These are phyloP conservation scores for Daldinia grandis DNA, from an alignment of 495 filamentous ascomycete genomes.

Conservation along the genomic window DNA sequence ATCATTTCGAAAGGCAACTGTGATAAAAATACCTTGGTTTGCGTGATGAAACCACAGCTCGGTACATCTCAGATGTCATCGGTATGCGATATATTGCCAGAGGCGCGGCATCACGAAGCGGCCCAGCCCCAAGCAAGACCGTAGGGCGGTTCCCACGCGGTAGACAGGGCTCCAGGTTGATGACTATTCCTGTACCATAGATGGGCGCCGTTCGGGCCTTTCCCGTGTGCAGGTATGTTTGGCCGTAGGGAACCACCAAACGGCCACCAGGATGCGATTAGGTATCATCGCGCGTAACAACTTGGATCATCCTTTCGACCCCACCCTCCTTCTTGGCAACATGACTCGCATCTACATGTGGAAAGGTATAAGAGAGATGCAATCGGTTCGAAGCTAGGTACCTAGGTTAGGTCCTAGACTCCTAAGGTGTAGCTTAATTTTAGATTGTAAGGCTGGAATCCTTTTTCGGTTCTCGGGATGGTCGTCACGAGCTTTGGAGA, in stretches of 20 bases:
- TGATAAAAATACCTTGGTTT: neutral
- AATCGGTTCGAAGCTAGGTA: neutral
- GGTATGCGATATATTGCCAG: neutral
- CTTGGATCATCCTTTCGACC: slow-evolving; percentile 3
- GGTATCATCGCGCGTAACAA: neutral
- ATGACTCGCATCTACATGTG: neutral
- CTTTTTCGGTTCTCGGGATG: neutral
- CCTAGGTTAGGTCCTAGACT: too few species aligned
- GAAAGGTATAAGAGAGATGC: neutral
- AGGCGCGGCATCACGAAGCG: neutral
- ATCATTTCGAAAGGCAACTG: neutral
- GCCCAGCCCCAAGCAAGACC: neutral
- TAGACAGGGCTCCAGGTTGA: neutral
- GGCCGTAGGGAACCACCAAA: neutral
- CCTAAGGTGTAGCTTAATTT: neutral
- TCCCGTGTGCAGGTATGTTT: neutral
- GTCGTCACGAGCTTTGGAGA: neutral
- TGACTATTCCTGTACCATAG: neutral
- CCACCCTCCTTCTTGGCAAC: neutral
- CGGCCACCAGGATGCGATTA: neutral
- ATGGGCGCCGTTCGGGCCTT: neutral
- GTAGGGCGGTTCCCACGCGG: neutral
- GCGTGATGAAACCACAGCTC: neutral
- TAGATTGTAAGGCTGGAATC: neutral
- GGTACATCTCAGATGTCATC: neutral